Evolutionary conservation across 495 filamentous ascomycete genomes (phyloP).

Genomic region (Tirmania nivea): DNA sequence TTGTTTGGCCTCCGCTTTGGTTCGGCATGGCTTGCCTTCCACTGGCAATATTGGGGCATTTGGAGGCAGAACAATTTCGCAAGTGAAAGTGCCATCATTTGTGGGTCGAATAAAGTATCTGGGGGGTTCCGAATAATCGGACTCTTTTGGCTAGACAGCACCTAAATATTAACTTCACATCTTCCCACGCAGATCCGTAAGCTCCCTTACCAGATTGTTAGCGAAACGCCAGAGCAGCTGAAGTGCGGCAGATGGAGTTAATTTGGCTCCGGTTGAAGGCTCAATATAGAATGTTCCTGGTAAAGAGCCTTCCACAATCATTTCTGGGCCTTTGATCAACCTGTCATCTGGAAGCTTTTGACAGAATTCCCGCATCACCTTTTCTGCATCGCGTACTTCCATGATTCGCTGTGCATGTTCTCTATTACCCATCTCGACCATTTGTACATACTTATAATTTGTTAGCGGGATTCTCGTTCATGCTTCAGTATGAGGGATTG

Average conservation of each 20-base stretch:
- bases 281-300: constrained; percentile 33
- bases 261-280: constrained; percentile 46
- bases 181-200: constrained; percentile 15
- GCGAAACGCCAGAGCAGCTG: constrained; percentile 29
- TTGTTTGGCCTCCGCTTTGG: constrained; percentile 64
- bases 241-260: constrained; percentile 29
- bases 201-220: constrained; percentile 28
- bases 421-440: constrained; percentile 49
- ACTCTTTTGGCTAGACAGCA: not conserved
- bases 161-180: constrained; percentile 32
- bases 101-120: not conserved
- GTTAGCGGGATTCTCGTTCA: not conserved
- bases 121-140: not conserved
- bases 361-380: constrained; percentile 52
- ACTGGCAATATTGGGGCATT: constrained; percentile 47
- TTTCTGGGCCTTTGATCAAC: constrained; percentile 31
- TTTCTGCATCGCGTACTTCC: constrained; percentile 35
- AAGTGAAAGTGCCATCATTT: constrained; percentile 14
- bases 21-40: constrained; percentile 35
- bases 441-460: constrained; percentile 44
- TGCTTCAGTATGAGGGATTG: not conserved
- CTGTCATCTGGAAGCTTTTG: constrained; percentile 53
- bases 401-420: constrained; percentile 32
- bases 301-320: not conserved
- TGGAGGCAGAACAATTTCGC: constrained; percentile 64